Evolutionary conservation across 495 filamentous ascomycete genomes (phyloP).

Genomic region (Acidomyces sp.): DNA sequence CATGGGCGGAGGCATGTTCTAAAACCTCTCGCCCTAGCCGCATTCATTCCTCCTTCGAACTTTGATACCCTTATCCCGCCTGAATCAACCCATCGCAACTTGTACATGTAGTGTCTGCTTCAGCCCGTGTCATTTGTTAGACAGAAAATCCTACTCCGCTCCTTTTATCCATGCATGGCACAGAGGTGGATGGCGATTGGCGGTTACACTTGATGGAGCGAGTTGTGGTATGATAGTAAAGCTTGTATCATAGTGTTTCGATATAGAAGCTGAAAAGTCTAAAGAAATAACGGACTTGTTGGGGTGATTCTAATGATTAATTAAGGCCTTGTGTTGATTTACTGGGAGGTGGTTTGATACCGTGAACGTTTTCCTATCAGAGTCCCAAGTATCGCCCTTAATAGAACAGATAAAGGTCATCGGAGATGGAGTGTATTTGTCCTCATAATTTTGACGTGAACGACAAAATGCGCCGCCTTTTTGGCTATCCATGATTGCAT

Average conservation of each 20-base stretch:
- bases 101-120: background rate
- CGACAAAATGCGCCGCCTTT: too few species aligned
- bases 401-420: too few species aligned
- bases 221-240: background rate
- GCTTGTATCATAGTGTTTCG: background rate
- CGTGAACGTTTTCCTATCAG: too few species aligned
- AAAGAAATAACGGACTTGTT: background rate
- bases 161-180: background rate
- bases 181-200: background rate
- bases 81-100: background rate
- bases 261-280: background rate
- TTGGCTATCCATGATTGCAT: too few species aligned
- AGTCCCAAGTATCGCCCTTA: too few species aligned
- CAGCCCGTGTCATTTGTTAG: background rate
- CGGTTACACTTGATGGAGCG: background rate
- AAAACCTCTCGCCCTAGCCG: conserved; percentile 1
- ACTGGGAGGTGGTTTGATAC: too few species aligned
- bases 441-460: too few species aligned
- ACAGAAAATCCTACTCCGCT: background rate
- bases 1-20: conserved; percentile 41
- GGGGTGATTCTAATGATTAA: background rate
- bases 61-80: conserved; percentile 1
- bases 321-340: background rate
- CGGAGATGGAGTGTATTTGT: too few species aligned
- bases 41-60: background rate